Evolutionary conservation across 2,329 filamentous ascomycete genomes (phyloP).

Genomic region (Rugonectria rugulosa): DNA sequence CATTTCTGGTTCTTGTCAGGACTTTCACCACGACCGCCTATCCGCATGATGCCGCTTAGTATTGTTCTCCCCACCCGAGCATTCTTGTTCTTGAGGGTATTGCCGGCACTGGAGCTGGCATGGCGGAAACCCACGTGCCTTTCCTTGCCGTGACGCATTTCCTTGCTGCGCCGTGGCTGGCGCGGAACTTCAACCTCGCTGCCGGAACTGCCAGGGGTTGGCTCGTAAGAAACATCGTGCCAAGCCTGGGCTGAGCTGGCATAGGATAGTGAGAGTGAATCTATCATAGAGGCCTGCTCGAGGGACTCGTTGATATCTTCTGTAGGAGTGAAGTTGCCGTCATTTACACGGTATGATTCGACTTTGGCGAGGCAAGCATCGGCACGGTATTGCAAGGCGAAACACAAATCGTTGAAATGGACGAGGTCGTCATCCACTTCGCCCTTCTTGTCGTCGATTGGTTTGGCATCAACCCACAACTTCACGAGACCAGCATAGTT

Average conservation of each 20-base stretch:
- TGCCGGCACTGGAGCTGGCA: constrained; percentile 39
- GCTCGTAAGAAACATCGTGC: constrained; percentile 38
- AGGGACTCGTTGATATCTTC: constrained; percentile 56
- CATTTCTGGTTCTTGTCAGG: constrained; percentile 44
- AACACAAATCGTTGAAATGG: constrained; percentile 61
- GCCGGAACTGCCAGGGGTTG: constrained; percentile 59
- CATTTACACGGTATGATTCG: constrained; percentile 53
- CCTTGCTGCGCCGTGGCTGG: constrained; percentile 42
- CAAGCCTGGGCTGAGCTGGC: constrained; percentile 37
- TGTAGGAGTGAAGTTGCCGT: constrained; percentile 41
- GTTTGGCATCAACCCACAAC: constrained; percentile 72
- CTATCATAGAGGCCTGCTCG: constrained; percentile 52
- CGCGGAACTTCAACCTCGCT: constrained; percentile 50
- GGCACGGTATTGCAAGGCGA: constrained; percentile 58
- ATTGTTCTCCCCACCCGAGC: constrained; percentile 52
- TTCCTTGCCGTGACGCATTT: constrained; percentile 41
- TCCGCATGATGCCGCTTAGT: constrained; percentile 54
- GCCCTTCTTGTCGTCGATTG: constrained; percentile 46
- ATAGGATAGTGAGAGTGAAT: constrained; percentile 43
- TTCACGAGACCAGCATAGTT: constrained; percentile 86
- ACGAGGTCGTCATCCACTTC: constrained; percentile 58
- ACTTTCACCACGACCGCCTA: constrained; percentile 50
- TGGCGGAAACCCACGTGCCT: constrained; percentile 40
- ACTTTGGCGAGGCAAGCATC: constrained; percentile 60
- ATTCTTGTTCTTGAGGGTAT: constrained; percentile 46